Conservation (phyloP, 192 early-diverging fungal genomes). For the Coemansia sp. region DNA sequence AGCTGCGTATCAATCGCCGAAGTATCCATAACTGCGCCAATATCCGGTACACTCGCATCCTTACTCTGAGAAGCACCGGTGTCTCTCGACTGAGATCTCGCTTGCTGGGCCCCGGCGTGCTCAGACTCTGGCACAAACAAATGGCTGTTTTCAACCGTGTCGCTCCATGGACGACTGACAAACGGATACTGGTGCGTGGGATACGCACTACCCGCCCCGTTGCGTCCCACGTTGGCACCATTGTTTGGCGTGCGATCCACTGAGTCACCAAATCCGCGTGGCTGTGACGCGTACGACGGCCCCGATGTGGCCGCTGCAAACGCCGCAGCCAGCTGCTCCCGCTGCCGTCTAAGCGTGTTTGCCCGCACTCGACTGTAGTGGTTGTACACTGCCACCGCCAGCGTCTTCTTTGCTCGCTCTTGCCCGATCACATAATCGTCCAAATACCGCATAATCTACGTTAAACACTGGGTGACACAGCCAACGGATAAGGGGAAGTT, state of each 20-base stretch:
- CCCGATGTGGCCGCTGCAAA: slow-evolving; percentile 29
- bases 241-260: not conserved
- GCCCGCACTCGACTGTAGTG: slow-evolving; percentile 77
- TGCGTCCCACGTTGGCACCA: slow-evolving; percentile 24
- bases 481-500: not conserved
- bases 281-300: slow-evolving; percentile 15
- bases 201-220: slow-evolving; percentile 40
- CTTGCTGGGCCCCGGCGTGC: not conserved
- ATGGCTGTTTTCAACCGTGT: slow-evolving; percentile 39
- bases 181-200: slow-evolving; percentile 43
- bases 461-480: not conserved
- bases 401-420: slow-evolving; percentile 75
- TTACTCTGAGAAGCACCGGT: not conserved
- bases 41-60: not conserved
- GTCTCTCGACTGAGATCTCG: not conserved
- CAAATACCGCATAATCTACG: slow-evolving; percentile 73
- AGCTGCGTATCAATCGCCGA: slow-evolving; percentile 56
- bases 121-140: slow-evolving; percentile 31
- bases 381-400: slow-evolving; percentile 84
- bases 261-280: slow-evolving; percentile 33
- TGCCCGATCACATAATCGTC: slow-evolving; percentile 89
- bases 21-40: not conserved
- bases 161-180: slow-evolving; percentile 47
- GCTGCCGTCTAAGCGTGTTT: slow-evolving; percentile 59
- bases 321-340: slow-evolving; percentile 46